Conservation (phyloP, 208 protist genomes). For the Endotrypanum monterogeii region DNA sequence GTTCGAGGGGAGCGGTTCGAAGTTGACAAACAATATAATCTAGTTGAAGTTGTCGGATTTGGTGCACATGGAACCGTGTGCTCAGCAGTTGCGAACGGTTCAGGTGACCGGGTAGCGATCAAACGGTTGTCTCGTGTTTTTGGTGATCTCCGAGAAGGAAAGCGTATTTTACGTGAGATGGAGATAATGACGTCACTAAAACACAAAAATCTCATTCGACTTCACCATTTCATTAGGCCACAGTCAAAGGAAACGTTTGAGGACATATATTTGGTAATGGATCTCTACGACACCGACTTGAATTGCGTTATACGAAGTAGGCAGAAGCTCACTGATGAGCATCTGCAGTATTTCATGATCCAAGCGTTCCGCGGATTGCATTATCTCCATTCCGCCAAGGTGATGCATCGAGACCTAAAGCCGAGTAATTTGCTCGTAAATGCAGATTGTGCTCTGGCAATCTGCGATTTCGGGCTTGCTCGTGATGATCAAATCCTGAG, state of each 20-base stretch:
- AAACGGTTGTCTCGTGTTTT: conserved; percentile 97
- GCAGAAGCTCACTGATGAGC: conserved; percentile 96
- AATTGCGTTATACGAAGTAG: conserved; percentile 96
- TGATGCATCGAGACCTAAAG: conserved; percentile 97
- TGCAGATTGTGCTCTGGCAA: conserved; percentile 94
- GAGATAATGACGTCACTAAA: conserved; percentile 93
- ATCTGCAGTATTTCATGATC: conserved; percentile 98
- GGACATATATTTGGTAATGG: conserved; percentile 92
- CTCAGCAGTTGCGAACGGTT: conserved; percentile 41
- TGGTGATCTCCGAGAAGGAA: conserved; percentile 94
- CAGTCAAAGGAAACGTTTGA: conserved; percentile 67
- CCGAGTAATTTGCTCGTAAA: conserved; percentile 96
- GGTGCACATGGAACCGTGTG: conserved; percentile 91
- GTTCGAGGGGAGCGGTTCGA: conserved; percentile 88
- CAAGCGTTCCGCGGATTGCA: conserved; percentile 96
- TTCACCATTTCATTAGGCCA: conserved; percentile 88
- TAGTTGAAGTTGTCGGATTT: conserved; percentile 83
- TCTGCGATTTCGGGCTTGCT: conserved; percentile 94
- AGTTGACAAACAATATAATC: conserved; percentile 66
- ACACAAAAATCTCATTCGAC: conserved; percentile 93
- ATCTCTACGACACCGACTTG: conserved; percentile 97
- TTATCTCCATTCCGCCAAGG: conserved; percentile 97
- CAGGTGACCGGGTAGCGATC: conserved; percentile 93
- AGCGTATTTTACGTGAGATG: conserved; percentile 97
- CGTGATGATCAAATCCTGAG: conserved; percentile 73